Evolutionary conservation across 257 asterid species (phyloP), one percentile per base, ranked within the genome.

Genomic region (Voacanga thouarsii): DNA sequence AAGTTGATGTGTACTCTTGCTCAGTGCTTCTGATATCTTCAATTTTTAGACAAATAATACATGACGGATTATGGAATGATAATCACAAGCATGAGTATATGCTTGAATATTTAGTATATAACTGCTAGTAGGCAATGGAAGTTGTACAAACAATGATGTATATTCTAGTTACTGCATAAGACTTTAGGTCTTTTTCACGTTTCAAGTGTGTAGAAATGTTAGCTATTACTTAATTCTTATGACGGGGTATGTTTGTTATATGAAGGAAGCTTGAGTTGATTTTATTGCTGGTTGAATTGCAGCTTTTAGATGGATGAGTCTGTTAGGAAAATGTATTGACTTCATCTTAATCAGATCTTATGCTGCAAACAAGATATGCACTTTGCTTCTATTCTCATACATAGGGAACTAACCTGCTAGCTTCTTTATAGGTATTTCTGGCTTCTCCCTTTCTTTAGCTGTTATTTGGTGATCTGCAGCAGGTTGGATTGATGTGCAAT

Each of bases 401-500:
- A 47, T 51, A 26, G 43, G 28, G n/a, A 71, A 24, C 39, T 76
- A 41, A 21, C 69, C 59, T 57, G 44, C 5, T 57, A 19, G 56
- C 60, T 56, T 68, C 70, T 78, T 66, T 41, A 69, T 73, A 72
- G 87, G 80, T 43, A 45, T 53, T 71, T 80, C 24, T 51, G 60
- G 43, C 71, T 56, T 33, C 76, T 16, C 4, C 49, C 50, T 47
- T n/a, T 76, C 11, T 43, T 18, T 67, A 80, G 80, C 66, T 71
- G 69, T 79, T 85, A 21, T 44, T 72, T 37, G 39, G 61, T 76
- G 79, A 82, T 81, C 71, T 71, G 83, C 80, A 83, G 87, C 75
- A 81, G 82, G 80, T 76, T 79, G 81, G 83, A 78, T 89, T 88
- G 88, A 95, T 95, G 97, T 84, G 87, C 89, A 78, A 96, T 96